These are phyloP conservation scores for Arachis monticola DNA, from an alignment of 331 rosid genomes.

Conservation along the genomic window DNA sequence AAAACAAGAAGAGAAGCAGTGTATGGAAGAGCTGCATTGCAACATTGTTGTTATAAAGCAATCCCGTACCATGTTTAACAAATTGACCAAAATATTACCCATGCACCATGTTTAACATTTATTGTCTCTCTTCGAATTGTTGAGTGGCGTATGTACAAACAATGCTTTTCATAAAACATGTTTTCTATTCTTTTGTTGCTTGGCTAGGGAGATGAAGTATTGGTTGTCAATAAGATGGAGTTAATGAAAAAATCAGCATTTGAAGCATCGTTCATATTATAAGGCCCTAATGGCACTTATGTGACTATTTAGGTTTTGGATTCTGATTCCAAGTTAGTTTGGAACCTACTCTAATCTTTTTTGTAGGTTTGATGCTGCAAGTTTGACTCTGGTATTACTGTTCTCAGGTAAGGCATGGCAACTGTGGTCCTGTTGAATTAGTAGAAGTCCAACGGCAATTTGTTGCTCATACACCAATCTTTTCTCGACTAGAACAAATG, in stretches of 20 bases:
- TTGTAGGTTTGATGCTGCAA: constrained; percentile 31
- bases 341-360: constrained; percentile 36
- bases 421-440: constrained; percentile 83
- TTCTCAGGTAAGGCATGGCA: constrained; percentile 86
- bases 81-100: too few relatives aligned
- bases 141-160: neutral
- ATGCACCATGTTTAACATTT: neutral
- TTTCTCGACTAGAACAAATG: constrained; percentile 77
- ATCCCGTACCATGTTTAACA: constrained; percentile 38
- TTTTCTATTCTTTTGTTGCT: constrained; percentile 20
- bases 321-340: constrained; percentile 52
- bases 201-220: constrained; percentile 85
- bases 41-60: constrained; percentile 95
- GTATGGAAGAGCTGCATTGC: neutral
- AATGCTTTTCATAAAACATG: neutral
- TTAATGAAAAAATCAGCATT: constrained; percentile 86
- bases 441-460: constrained; percentile 78
- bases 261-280: constrained; percentile 82
- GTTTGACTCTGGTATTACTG: constrained; percentile 37
- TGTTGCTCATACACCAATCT: constrained; percentile 90
- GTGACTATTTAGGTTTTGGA: constrained; percentile 87
- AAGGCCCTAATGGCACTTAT: constrained; percentile 89
- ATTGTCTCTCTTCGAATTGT: constrained; percentile 9
- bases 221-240: constrained; percentile 82
- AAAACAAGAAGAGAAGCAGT: too few relatives aligned